Evolutionary conservation across 2,329 filamentous ascomycete species (phyloP), one percentile per base, ranked within the genome.

Genomic region (Phialophora macrospora): DNA sequence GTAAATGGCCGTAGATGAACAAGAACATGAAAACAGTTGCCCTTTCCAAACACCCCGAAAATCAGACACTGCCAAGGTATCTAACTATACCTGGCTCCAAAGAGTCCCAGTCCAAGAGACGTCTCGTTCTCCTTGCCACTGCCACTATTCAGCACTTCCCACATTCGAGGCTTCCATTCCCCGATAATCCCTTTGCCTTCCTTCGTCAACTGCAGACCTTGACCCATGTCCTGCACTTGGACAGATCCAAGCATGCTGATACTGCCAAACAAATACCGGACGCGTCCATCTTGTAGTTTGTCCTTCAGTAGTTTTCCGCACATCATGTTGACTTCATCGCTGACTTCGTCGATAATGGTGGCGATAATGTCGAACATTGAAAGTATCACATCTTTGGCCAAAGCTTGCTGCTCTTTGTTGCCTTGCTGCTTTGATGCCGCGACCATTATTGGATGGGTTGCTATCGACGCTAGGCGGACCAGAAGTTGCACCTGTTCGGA

Each of bases 311-410:
- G 77, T 22, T 78, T 77, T 12, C 74, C 75, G 62, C 79, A 80
- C 58, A 80, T 76, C 17, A 77, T 72, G 12, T 79, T 78, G 26
- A 76, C 74, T 57, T 82, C 80, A 46, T 82, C 79, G 17, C 78
- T 75, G 60, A 82, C 76, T 17, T 76, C 75, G 63, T 83, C 81
- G 32, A 80, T 74, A 3, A 82, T 73, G 11, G 77, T 77, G 9
- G 79, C 77, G 11, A 80, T 79, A 14, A 81, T 78, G 64, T 82
- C 80, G 14, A 81, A 72, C 12, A 79, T 76, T 48, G 80, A 77
- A 6, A 63, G 66, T 14, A 64, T 54, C 26, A 73, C 55, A 6
- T 66, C 63, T 44, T 63, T 68, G 9, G 63, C 64, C 44, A 55
- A 58, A 22, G 60, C 44, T 30, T 68, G 68, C 34, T 67, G 64